These are phyloP conservation scores for Poronia punctata DNA, from an alignment of 495 filamentous ascomycete genomes.

Conservation along the genomic window DNA sequence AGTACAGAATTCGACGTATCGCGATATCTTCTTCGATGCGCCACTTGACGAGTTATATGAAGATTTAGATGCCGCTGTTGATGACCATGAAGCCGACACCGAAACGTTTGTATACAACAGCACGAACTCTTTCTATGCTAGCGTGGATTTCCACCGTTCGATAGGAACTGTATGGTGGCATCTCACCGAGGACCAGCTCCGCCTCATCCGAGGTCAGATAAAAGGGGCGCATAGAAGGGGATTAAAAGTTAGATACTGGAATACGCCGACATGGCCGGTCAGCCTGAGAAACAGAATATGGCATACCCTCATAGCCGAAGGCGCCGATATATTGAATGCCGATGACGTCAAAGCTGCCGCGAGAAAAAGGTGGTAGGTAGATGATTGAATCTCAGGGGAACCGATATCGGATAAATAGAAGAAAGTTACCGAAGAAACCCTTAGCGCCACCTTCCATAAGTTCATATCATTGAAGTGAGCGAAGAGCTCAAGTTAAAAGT, in stretches of 20 bases:
- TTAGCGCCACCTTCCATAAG: too few species aligned
- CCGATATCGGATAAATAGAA: not conserved
- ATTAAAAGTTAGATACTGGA: conserved; percentile 72
- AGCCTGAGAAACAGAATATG: conserved; percentile 66
- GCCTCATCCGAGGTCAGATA: conserved; percentile 56
- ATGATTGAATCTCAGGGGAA: not conserved
- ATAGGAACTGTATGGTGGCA: conserved; percentile 43
- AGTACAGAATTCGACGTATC: conserved; percentile 39
- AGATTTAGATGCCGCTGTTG: conserved; percentile 14
- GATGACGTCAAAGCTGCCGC: conserved; percentile 55
- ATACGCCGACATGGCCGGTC: conserved; percentile 70
- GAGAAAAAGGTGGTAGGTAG: conserved; percentile 25
- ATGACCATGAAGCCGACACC: not conserved
- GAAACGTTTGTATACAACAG: conserved; percentile 30
- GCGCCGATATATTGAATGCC: conserved; percentile 67
- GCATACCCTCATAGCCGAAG: conserved; percentile 63
- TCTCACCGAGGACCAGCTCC: conserved; percentile 47
- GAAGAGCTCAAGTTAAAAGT: too few species aligned
- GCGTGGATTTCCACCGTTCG: conserved; percentile 36
- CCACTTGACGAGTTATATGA: conserved; percentile 43
- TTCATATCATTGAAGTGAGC: too few species aligned
- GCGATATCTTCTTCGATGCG: conserved; percentile 65
- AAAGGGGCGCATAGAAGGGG: conserved; percentile 62
- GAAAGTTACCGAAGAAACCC: too few species aligned
- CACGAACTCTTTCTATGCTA: conserved; percentile 50